Percentiles rank a stretch among this genome's conserved stretches.
Conservation (phyloP, 768 basidiomycete species). For the Hirschioporus abietinus region DNA sequence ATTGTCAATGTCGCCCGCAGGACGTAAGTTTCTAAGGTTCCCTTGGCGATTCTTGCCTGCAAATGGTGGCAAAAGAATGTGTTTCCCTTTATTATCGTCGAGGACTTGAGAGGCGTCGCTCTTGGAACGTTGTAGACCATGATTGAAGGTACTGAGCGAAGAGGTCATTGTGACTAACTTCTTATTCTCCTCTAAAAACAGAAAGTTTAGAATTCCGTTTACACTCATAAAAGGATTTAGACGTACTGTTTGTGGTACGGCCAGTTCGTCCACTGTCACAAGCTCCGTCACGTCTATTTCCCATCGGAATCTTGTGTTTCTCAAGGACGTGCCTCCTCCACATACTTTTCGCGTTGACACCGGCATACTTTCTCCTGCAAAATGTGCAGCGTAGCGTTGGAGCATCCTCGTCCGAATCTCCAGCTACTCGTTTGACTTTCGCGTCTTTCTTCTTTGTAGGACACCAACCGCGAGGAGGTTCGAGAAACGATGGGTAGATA, state of each 20-base stretch:
- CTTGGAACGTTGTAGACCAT: background rate
- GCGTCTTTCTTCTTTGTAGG: conserved; percentile 71
- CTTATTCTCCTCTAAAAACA: conserved; percentile 52
- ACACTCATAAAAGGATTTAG: conserved; percentile 7
- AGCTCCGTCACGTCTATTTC: conserved; percentile 69
- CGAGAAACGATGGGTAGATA: conserved; percentile 68
- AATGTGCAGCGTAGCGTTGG: conserved; percentile 80
- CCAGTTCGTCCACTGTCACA: conserved; percentile 51
- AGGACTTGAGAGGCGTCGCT: background rate
- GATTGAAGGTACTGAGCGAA: background rate
- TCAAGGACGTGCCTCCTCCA: conserved; percentile 86
- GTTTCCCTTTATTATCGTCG: background rate
- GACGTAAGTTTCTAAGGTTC: conserved; percentile 5
- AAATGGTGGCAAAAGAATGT: conserved; percentile 31
- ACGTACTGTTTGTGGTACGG: conserved; percentile 61
- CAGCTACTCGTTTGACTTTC: conserved; percentile 60
- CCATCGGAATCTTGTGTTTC: conserved; percentile 88
- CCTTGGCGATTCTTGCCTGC: conserved; percentile 16
- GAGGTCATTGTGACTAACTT: conserved; percentile 13
- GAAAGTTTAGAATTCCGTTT: conserved; percentile 18
- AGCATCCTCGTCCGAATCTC: conserved; percentile 78
- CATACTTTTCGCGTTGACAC: conserved; percentile 89
- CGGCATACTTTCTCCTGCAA: conserved; percentile 77
- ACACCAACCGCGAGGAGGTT: conserved; percentile 84
- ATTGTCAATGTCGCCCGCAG: background rate